These are phyloP conservation scores for Talaromyces wortmannii DNA, from an alignment of 495 filamentous ascomycete species.

Conservation along the genomic window DNA sequence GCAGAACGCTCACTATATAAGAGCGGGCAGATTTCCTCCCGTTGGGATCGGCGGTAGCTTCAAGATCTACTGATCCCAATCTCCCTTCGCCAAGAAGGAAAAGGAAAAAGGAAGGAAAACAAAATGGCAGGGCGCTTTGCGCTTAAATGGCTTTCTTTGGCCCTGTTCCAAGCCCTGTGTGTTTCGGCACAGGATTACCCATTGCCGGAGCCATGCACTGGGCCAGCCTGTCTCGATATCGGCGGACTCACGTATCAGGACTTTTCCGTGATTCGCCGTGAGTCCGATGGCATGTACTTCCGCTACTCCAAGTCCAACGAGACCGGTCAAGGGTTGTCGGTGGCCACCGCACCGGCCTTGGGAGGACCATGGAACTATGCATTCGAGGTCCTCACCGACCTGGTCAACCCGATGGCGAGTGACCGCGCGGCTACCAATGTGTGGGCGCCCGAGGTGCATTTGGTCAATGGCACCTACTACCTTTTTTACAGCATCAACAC, in stretches of 20 bases:
- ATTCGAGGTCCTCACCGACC: conserved; percentile 49
- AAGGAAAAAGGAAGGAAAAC: not conserved
- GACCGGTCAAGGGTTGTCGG: conserved; percentile 53
- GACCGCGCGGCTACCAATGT: conserved; percentile 4
- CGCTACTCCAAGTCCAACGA: conserved; percentile 42
- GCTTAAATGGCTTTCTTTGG: not conserved
- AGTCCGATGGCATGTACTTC: conserved; percentile 63
- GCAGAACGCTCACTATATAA: no score
- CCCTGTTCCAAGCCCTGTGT: not conserved
- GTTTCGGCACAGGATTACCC: not conserved
- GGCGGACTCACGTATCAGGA: conserved; percentile 36
- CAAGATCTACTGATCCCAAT: not conserved
- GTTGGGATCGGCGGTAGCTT: not conserved
- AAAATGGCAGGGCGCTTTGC: not conserved
- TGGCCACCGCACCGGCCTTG: conserved; percentile 49
- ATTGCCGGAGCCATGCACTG: not conserved
- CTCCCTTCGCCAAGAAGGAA: no score
- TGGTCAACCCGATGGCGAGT: conserved; percentile 25
- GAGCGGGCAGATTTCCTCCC: no score
- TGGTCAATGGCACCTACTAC: conserved; percentile 52
- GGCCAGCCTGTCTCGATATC: not conserved
- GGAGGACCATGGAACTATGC: conserved; percentile 58
- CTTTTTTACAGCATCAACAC: conserved; percentile 65
- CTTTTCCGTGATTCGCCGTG: conserved; percentile 54
- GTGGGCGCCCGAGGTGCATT: conserved; percentile 61